These are phyloP conservation scores for Hemisphaericaspora nanyangensis DNA, from an alignment of 805 yeast genomes.

Conservation along the genomic window DNA sequence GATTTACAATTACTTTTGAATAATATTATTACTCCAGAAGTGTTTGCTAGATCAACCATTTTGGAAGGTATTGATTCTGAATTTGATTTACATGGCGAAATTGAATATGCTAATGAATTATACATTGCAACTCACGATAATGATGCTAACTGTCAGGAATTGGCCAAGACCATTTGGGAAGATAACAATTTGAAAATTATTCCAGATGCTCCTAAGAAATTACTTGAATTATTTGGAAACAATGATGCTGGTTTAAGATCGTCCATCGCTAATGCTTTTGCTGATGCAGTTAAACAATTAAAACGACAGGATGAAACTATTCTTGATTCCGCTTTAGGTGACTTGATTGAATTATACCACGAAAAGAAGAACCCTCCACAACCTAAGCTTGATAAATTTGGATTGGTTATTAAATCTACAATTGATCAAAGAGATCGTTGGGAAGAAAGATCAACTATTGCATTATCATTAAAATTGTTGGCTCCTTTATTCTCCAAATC, in stretches of 20 bases:
- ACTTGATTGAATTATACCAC: slow-evolving; percentile 53
- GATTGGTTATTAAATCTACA: slow-evolving; percentile 64
- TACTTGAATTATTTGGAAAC: slow-evolving; percentile 50
- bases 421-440: slow-evolving; percentile 68
- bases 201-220: slow-evolving; percentile 39
- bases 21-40: slow-evolving; percentile 55
- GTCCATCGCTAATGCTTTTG: slow-evolving; percentile 68
- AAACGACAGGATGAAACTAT: slow-evolving; percentile 16
- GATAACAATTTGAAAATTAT: slow-evolving; percentile 61
- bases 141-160: slow-evolving; percentile 53
- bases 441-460: slow-evolving; percentile 82
- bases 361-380: slow-evolving; percentile 67
- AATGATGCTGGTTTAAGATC: slow-evolving; percentile 65
- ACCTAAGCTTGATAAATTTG: slow-evolving; percentile 75
- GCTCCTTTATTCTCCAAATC: slow-evolving; percentile 42
- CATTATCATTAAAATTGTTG: slow-evolving; percentile 57
- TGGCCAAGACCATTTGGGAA: slow-evolving; percentile 82
- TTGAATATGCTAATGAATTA: slow-evolving; percentile 58
- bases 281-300: slow-evolving; percentile 46
- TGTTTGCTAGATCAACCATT: slow-evolving; percentile 72
- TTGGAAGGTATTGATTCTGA: slow-evolving; percentile 86
- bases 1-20: slow-evolving; percentile 61
- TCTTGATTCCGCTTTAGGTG: slow-evolving; percentile 33
- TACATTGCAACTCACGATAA: slow-evolving; percentile 79
- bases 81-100: slow-evolving; percentile 50